Percentiles rank a stretch among this genome's conserved stretches.
phyloP scores from a whole-genome alignment of 257 asterid genomes.

The Nicotiana noctiflora region DNA sequence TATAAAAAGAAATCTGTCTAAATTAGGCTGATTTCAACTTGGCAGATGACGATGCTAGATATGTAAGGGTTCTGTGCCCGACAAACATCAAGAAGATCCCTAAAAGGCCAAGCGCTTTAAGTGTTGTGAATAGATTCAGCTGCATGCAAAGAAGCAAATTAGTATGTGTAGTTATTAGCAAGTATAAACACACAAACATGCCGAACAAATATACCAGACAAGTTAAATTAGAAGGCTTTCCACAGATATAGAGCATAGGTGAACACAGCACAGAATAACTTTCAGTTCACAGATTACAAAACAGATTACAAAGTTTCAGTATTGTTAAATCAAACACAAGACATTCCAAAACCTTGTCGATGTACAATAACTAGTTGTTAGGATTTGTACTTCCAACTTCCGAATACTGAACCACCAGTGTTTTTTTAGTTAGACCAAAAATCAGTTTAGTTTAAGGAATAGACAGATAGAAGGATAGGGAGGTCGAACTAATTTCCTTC shows the following conservation, averaged over 20 bases:
- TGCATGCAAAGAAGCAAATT: conserved; percentile 25
- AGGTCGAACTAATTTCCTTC: neutral
- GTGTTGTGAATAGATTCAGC: conserved; percentile 88
- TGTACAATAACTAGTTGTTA: neutral
- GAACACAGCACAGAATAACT: neutral
- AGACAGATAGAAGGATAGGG: neutral
- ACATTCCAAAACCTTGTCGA: neutral
- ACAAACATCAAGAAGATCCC: conserved; percentile 84
- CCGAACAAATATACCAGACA: neutral
- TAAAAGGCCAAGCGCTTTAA: conserved; percentile 79
- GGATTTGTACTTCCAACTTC: neutral
- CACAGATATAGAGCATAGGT: neutral
- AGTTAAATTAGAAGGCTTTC: neutral
- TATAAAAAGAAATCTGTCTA: neutral
- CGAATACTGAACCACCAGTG: neutral
- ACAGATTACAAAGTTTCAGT: neutral
- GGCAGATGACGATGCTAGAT: conserved; percentile 67
- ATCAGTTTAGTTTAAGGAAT: neutral
- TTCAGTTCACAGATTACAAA: too few species aligned
- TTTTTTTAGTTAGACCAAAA: neutral
- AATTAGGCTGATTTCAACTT: conserved; percentile 77
- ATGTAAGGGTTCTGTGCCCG: conserved; percentile 85
- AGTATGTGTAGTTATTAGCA: neutral
- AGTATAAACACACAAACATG: neutral
- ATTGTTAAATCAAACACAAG: neutral